phyloP scores from a whole-genome alignment of 1,139 yeast genomes.

The Candida sanyaensis region DNA sequence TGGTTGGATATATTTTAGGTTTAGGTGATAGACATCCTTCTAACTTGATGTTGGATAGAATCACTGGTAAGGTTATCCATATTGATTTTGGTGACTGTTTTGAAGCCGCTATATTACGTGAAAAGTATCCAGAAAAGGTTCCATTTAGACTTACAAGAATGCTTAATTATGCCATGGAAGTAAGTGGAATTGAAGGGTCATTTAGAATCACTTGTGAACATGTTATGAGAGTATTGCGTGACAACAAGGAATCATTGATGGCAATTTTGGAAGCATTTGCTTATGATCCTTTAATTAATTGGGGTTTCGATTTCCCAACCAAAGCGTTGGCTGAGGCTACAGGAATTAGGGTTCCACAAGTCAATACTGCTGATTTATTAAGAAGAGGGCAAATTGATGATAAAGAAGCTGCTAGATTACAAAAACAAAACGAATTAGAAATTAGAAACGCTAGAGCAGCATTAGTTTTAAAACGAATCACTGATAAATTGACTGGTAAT shows the following conservation, averaged over 20 bases:
- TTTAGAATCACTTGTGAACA: constrained; percentile 96
- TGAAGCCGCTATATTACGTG: constrained; percentile 95
- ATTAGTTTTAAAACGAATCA: constrained; percentile 83
- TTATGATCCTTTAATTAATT: constrained; percentile 94
- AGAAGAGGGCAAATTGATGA: constrained; percentile 77
- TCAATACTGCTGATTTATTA: constrained; percentile 66
- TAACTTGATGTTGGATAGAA: constrained; percentile 90
- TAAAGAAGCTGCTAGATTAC: constrained; percentile 70
- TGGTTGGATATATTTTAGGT: constrained; percentile 96
- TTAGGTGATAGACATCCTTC: constrained; percentile 98
- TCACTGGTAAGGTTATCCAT: constrained; percentile 93
- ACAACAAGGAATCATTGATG: constrained; percentile 93
- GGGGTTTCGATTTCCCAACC: constrained; percentile 96
- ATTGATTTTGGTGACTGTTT: constrained; percentile 99
- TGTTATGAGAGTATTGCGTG: constrained; percentile 92
- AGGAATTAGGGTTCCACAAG: constrained; percentile 65
- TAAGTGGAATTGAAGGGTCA: constrained; percentile 97
- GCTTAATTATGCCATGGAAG: constrained; percentile 99
- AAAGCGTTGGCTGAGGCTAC: constrained; percentile 74
- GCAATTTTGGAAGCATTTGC: constrained; percentile 99
- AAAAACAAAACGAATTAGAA: constrained; percentile 75
- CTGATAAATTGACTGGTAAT: constrained; percentile 91
- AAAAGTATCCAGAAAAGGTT: constrained; percentile 96
- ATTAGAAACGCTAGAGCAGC: constrained; percentile 90
- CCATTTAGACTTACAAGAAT: constrained; percentile 96